Conservation (phyloP, 2,329 filamentous ascomycete species). For the Dactylellina leptospora region DNA sequence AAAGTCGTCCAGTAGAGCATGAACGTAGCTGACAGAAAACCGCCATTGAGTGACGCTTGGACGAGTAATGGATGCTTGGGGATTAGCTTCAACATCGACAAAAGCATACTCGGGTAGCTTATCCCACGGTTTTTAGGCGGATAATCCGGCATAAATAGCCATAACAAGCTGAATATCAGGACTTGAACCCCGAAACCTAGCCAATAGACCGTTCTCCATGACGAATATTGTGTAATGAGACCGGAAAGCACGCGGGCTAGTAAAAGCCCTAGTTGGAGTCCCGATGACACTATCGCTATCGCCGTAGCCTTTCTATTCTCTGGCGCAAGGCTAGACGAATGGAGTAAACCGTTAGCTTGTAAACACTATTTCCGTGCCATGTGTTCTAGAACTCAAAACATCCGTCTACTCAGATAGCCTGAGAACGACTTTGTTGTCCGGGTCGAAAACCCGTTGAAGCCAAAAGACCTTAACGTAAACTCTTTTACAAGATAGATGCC, state of each 20-base stretch:
- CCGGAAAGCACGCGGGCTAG: slow-evolving; percentile 79
- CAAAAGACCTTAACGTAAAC: no score
- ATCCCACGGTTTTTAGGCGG: slow-evolving; percentile 75
- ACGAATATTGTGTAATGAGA: slow-evolving; percentile 75
- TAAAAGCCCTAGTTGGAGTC: slow-evolving; percentile 77
- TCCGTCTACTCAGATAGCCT: no score
- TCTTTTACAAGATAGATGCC: no score
- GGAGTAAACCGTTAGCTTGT: neutral
- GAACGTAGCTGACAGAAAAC: slow-evolving; percentile 70
- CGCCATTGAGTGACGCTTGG: slow-evolving; percentile 73
- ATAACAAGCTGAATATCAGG: slow-evolving; percentile 72
- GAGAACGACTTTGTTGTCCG: no score
- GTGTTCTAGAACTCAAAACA: neutral
- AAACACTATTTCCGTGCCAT: neutral
- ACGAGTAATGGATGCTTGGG: slow-evolving; percentile 73
- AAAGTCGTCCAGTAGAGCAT: slow-evolving; percentile 78
- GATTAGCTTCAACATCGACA: slow-evolving; percentile 71
- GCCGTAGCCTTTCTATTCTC: slow-evolving; percentile 73
- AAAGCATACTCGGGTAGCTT: slow-evolving; percentile 73
- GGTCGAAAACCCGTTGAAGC: no score
- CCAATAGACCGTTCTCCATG: slow-evolving; percentile 83
- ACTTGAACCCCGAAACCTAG: slow-evolving; percentile 76
- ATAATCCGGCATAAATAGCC: slow-evolving; percentile 81
- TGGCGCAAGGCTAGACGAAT: slow-evolving; percentile 68
- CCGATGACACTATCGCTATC: slow-evolving; percentile 77